phyloP scores from a whole-genome alignment of 768 basidiomycete species.

The Russula foetens region DNA sequence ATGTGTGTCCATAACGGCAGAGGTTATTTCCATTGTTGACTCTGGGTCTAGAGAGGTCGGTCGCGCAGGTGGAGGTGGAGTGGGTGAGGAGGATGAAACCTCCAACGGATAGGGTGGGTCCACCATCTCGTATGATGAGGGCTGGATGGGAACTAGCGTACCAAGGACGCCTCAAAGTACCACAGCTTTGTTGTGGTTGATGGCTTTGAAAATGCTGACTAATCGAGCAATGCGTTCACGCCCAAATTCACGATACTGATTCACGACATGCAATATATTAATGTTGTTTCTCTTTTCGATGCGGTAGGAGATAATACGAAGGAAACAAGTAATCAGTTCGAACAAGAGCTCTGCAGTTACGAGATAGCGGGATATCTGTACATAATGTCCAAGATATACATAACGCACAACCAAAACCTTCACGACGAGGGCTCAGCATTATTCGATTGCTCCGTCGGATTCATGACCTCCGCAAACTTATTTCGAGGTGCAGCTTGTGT shows the following conservation, averaged over 20 bases:
- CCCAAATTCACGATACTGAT: no score
- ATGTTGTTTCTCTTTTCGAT: no score
- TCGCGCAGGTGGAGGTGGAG: not conserved
- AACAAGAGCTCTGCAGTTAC: constrained; percentile 1
- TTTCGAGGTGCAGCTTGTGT: constrained; percentile 43
- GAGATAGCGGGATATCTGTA: constrained; percentile 16
- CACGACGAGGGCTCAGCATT: constrained; percentile 26
- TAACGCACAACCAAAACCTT: constrained; percentile 7
- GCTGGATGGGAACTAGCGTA: not conserved
- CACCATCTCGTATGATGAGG: not conserved
- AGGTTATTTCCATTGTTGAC: not conserved
- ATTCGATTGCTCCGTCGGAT: constrained; percentile 41
- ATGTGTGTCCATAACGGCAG: not conserved
- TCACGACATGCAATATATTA: no score
- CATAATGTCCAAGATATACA: constrained; percentile 16
- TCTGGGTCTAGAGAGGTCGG: not conserved
- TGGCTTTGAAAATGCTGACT: not conserved
- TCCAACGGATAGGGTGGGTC: not conserved
- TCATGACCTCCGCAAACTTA: constrained; percentile 46
- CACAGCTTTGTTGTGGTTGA: not conserved
- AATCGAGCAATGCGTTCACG: not conserved
- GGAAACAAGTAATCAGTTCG: constrained; percentile 3
- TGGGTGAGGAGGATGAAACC: not conserved
- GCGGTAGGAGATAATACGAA: not conserved
- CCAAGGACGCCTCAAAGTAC: not conserved